phyloP scores from a whole-genome alignment of 2,329 filamentous ascomycete genomes.

The Talaromyces funiculosus region DNA sequence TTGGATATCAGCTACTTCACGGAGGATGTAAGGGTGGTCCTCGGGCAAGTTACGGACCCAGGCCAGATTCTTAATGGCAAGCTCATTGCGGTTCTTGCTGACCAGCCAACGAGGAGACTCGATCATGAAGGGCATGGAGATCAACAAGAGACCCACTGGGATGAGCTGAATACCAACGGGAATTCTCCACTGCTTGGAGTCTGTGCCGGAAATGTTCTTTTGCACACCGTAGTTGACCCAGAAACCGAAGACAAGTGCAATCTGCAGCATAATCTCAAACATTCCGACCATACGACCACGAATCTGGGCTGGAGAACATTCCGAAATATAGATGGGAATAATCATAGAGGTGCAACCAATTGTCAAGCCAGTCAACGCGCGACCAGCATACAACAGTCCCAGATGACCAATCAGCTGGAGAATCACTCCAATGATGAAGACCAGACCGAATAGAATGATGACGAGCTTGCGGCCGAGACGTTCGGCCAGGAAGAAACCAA shows the following conservation, averaged over 20 bases:
- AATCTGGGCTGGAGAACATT: slow-evolving; percentile 52
- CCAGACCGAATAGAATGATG: slow-evolving; percentile 52
- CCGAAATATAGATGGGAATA: slow-evolving; percentile 53
- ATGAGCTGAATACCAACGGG: slow-evolving; percentile 59
- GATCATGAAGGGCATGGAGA: slow-evolving; percentile 55
- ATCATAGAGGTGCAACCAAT: slow-evolving; percentile 47
- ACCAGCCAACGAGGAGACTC: slow-evolving; percentile 63
- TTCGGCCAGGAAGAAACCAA: slow-evolving; percentile 26
- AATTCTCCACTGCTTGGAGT: slow-evolving; percentile 50
- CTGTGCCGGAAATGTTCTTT: slow-evolving; percentile 26
- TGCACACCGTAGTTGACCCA: slow-evolving; percentile 51
- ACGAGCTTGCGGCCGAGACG: slow-evolving; percentile 51
- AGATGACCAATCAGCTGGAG: slow-evolving; percentile 45
- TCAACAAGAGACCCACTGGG: slow-evolving; percentile 54
- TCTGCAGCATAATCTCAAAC: slow-evolving; percentile 52
- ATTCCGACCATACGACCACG: slow-evolving; percentile 55
- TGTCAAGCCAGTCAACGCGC: slow-evolving; percentile 16
- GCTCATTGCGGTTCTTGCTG: slow-evolving; percentile 59
- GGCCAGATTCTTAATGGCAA: slow-evolving; percentile 50
- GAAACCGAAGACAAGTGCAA: slow-evolving; percentile 33
- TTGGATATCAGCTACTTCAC: slow-evolving; percentile 42
- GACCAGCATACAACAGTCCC: slow-evolving; percentile 5
- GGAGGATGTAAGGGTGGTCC: slow-evolving; percentile 47
- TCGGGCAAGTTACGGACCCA: slow-evolving; percentile 49
- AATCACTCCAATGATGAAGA: slow-evolving; percentile 58